These are phyloP conservation scores for Pascua sp. DNA, from an alignment of 1,284 basidiomycete genomes.

Conservation along the genomic window DNA sequence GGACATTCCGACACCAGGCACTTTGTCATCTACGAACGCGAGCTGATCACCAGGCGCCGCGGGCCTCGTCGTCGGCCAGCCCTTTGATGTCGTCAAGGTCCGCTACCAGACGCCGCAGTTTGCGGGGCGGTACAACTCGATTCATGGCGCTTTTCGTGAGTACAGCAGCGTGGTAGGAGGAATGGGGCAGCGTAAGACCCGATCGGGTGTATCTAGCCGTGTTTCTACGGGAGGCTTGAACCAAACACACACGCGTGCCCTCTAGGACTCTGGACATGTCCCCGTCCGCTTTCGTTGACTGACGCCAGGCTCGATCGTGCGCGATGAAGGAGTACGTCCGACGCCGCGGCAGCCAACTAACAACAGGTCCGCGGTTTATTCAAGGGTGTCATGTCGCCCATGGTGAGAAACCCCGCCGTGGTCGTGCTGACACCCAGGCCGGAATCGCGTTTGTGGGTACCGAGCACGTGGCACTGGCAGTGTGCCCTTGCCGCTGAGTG, in stretches of 20 bases:
- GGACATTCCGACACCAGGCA: not conserved
- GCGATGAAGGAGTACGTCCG: slow-evolving; percentile 18
- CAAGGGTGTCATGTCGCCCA: slow-evolving; percentile 49
- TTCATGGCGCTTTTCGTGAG: slow-evolving; percentile 43
- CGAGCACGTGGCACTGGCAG: not conserved
- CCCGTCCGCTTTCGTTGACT: not conserved
- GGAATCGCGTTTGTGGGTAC: slow-evolving; percentile 44
- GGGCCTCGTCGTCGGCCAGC: slow-evolving; percentile 49
- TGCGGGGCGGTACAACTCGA: slow-evolving; percentile 39
- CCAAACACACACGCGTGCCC: too few species aligned
- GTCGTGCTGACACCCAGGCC: slow-evolving; percentile 23
- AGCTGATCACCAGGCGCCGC: slow-evolving; percentile 38
- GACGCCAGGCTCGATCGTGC: slow-evolving; percentile 6
- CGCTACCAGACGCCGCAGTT: slow-evolving; percentile 47
- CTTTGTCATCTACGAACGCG: not conserved
- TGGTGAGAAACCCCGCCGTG: slow-evolving; percentile 30
- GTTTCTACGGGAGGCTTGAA: too few species aligned
- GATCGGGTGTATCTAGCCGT: too few species aligned
- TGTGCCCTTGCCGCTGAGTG: too few species aligned
- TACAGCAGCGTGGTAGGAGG: too few species aligned
- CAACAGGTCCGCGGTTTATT: slow-evolving; percentile 36
- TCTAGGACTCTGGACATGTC: not conserved
- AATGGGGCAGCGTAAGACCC: too few species aligned
- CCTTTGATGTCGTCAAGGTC: slow-evolving; percentile 49
- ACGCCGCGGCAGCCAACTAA: not conserved